A percentile compares a stretch with the other conserved stretches of the same genome.
These are phyloP conservation scores for Cydonia oblonga DNA, from an alignment of 331 rosid genomes.

Conservation along the genomic window DNA sequence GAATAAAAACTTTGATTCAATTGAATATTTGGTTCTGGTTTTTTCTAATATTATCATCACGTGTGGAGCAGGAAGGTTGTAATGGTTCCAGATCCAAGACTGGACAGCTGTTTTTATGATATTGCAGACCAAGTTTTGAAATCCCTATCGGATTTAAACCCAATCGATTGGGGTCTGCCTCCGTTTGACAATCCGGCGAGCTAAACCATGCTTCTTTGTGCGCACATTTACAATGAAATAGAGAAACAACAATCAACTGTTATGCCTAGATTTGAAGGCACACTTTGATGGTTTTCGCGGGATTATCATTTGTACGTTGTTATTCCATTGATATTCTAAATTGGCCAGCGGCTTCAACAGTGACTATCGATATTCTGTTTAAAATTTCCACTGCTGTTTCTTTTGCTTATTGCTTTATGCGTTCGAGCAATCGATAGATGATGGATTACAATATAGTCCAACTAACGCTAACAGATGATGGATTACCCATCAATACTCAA, in stretches of 20 bases:
- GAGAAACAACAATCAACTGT: background rate
- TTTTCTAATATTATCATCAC: conserved; percentile 7
- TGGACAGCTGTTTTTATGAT: conserved; percentile 52
- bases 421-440: background rate
- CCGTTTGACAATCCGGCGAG: conserved; percentile 52
- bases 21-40: background rate
- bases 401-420: background rate
- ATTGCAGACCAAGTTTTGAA: conserved; percentile 67
- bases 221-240: background rate
- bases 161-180: conserved; percentile 74
- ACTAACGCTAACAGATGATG: no score
- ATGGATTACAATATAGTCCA: background rate
- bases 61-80: conserved; percentile 50
- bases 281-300: background rate
- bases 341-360: background rate
- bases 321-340: background rate
- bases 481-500: no score
- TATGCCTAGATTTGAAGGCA: background rate
- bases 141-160: conserved; percentile 73
- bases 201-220: conserved; percentile 13
- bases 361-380: background rate
- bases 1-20: background rate
- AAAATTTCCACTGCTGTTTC: background rate
- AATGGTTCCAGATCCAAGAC: conserved; percentile 89
- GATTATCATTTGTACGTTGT: background rate